Evolutionary conservation across 192 early-diverging fungal genomes (phyloP), one percentile per base, ranked within the genome.

Genomic region (Coemansia javaensis): DNA sequence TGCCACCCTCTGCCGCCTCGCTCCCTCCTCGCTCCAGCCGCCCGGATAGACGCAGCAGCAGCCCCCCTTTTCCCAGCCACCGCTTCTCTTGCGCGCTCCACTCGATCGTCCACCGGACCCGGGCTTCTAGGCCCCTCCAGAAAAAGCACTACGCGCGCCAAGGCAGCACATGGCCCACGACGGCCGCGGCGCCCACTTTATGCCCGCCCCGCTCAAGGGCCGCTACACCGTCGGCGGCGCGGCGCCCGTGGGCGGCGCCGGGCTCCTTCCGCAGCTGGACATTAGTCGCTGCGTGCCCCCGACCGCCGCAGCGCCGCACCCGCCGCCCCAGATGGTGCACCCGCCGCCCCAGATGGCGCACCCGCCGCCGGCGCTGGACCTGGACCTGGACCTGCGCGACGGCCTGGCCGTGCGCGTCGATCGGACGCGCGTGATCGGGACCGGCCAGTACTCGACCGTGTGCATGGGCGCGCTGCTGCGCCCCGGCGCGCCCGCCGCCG

Each of bases 371-470:
- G 24, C 24, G 24, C 2, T 6, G 24, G 24, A 6, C 24, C 24
- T 25, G 24, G 24, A 25, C 24, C 27, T 56, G 1, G 53, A 59
- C 15, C 40, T 15, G 13, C 40, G 27, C 20, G 34, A 7, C 13
- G 32, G 32, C 40, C 45, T 56, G 40, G 35, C 32, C 4, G 57
- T 64, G 12, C 44, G 31, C 13, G 48, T 62, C 8, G 59, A 74
- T 34, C 63, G 58, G 47, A 33, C 41, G 40, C 52, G 44, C 31
- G 61, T 74, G 21, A 41, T 74, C 16, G 70, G 70, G 31, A 39
- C 46, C 2, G 70, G 70, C 25, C 70, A 74, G 47, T 74, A 64
- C 54, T 56, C 70, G 30, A 74, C 70, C 10, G 70, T 74, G 22
- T 66, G 63, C 25, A 32, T 59, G 16, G 70, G 63, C 5, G 53